Base-by-base conservation (phyloP, 441 rosid genomes). In the Pelargonium fulgidum region DNA sequence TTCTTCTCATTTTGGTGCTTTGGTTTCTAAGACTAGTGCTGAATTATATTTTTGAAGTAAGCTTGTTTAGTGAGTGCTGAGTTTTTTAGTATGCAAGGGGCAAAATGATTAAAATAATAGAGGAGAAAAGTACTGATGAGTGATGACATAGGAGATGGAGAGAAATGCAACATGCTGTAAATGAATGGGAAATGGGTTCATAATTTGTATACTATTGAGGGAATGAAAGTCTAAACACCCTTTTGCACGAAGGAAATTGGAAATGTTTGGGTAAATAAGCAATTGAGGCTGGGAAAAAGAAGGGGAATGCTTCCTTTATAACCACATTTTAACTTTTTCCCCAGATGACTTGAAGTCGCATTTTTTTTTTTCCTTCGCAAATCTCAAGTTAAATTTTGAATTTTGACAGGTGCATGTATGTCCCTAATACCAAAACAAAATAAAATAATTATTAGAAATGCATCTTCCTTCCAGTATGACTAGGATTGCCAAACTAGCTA, bases 311-410 rank as follows among this genome's bases (percentile, higher is more conserved):
- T 58, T 58, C 63, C 12, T 58, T 58, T 1, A 20, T 10, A 58
- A 42, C 47, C 47, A 0, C 12, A 42, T 42, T 42, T 19, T 9
- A 58, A 6, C 10, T 58, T 58, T 20, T 58, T 26, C 12, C 29
- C n/a, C 13, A 2, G 8, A 58, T 58, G 24, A 9, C 63, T 10
- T 2, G 29, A 58, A 58, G 33, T 58, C 3, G 29, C 62, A 56
- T 14, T 52, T 52, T 16, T 52, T 52, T 16, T 9, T 19, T 20
- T 24, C 24, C 19, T 56, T 7, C 26, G 39, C 39, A 33, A 33
- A 33, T 33, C 39, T 33, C 12, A 17, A 56, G 62, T 19, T 19
- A 56, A 17, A 20, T 17, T 17, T n/a, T 52, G 61, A 54, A 94
- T 33, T 42, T 42, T 42, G 12, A 42, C 2, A 7, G 47, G 11